These are phyloP conservation scores for Candida sanyiensis DNA, from an alignment of 805 yeast genomes.

Conservation along the genomic window DNA sequence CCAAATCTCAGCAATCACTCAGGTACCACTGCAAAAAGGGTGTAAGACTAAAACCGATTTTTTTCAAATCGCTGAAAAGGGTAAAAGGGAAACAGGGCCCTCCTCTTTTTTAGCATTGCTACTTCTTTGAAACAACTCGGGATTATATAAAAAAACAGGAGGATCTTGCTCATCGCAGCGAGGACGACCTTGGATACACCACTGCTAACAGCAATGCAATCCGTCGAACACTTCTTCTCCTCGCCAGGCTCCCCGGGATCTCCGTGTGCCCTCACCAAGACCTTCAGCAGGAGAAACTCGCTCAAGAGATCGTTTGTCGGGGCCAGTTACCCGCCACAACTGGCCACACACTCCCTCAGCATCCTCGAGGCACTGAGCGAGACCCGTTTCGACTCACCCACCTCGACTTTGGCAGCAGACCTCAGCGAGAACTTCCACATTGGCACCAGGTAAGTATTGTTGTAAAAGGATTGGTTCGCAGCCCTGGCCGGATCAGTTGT, in stretches of 20 bases:
- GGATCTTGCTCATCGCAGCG: no score
- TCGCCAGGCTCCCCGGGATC: slow-evolving; percentile 10
- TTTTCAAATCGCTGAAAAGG: slow-evolving; percentile 9
- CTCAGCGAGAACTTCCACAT: slow-evolving; percentile 34
- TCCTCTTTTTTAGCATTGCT: neutral
- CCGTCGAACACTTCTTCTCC: slow-evolving; percentile 9
- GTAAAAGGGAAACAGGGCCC: slow-evolving; percentile 3
- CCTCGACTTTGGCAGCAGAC: slow-evolving; percentile 34
- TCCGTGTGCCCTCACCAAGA: slow-evolving; percentile 11
- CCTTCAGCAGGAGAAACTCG: slow-evolving; percentile 9
- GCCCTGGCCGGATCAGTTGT: neutral
- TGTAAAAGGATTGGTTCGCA: no score
- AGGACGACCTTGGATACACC: neutral
- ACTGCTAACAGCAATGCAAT: slow-evolving; percentile 7
- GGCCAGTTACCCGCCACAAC: slow-evolving; percentile 10
- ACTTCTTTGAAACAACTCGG: no score
- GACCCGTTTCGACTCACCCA: slow-evolving; percentile 37
- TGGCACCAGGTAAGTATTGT: slow-evolving; percentile 17
- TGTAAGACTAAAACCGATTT: no score
- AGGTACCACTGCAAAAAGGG: no score
- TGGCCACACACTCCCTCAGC: slow-evolving; percentile 14
- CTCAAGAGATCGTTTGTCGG: neutral
- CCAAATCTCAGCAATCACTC: no score
- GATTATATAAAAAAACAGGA: neutral
- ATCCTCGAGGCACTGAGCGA: slow-evolving; percentile 19